Conservation (phyloP, 2,329 filamentous ascomycete species). For the Epichloe aotearoae region DNA sequence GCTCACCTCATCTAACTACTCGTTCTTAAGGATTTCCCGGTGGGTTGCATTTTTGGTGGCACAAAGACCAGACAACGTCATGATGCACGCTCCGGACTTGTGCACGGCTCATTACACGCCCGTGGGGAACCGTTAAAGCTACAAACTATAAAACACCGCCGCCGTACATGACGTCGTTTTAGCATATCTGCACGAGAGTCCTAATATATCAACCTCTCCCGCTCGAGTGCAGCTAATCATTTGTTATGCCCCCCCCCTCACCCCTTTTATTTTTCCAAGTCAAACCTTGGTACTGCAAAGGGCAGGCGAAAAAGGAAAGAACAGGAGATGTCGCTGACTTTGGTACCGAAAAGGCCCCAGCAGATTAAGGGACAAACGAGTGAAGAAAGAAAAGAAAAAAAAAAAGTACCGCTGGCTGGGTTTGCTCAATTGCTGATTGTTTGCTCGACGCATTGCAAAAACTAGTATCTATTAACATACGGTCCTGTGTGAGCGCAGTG, state of each 20-base stretch:
- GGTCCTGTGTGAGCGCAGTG: background rate
- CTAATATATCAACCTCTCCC: too few relatives aligned
- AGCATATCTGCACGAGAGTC: background rate
- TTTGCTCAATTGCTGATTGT: slow-evolving; percentile 5
- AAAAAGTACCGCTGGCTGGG: background rate
- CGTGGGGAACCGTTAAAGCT: too few relatives aligned
- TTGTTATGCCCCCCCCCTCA: too few relatives aligned
- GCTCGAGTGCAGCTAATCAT: too few relatives aligned
- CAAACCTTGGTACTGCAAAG: too few relatives aligned
- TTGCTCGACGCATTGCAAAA: slow-evolving; percentile 11
- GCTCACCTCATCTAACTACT: too few relatives aligned
- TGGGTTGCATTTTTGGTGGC: too few relatives aligned
- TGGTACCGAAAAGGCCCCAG: background rate
- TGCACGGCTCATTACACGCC: too few relatives aligned
- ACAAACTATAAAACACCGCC: background rate
- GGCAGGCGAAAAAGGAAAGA: background rate
- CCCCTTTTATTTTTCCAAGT: too few relatives aligned
- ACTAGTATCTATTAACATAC: slow-evolving; percentile 3
- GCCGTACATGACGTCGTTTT: background rate
- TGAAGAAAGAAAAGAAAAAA: background rate
- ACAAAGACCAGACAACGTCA: too few relatives aligned
- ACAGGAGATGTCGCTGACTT: background rate
- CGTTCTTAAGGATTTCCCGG: too few relatives aligned
- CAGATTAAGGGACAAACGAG: background rate
- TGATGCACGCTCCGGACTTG: too few relatives aligned